These are phyloP conservation scores for Akanthomyces muscarius DNA, from an alignment of 2,329 filamentous ascomycete genomes.

Conservation along the genomic window DNA sequence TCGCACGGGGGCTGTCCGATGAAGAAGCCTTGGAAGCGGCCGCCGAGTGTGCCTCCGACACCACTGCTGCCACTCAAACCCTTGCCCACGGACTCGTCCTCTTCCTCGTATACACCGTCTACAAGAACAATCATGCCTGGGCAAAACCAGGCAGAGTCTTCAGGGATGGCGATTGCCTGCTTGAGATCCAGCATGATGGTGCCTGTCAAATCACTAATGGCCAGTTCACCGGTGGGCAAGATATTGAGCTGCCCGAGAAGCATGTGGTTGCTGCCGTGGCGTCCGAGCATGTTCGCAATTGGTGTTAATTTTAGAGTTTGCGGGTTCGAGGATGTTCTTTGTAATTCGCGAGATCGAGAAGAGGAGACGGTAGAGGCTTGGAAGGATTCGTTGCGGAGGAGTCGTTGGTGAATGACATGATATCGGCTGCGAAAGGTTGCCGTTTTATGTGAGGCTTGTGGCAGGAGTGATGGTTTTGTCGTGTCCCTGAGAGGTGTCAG, in stretches of 20 bases:
- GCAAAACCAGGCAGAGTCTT: conserved; percentile 85
- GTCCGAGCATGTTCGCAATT: conserved; percentile 70
- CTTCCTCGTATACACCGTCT: conserved; percentile 95
- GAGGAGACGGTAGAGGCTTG: conserved; percentile 73
- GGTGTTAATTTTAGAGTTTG: conserved; percentile 85
- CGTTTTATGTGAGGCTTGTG: conserved; percentile 76
- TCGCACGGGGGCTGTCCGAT: conserved; percentile 91
- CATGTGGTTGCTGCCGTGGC: conserved; percentile 79
- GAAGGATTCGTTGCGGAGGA: conserved; percentile 90
- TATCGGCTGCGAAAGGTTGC: conserved; percentile 84
- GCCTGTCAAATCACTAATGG: conserved; percentile 82
- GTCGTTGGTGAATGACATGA: conserved; percentile 84
- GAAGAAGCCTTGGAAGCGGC: conserved; percentile 84
- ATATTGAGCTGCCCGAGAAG: conserved; percentile 78
- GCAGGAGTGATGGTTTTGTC: conserved; percentile 66
- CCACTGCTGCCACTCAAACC: conserved; percentile 73
- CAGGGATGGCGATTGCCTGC: conserved; percentile 76
- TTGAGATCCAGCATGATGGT: conserved; percentile 80
- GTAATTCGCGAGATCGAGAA: conserved; percentile 49
- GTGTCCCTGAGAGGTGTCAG: conserved; percentile 45
- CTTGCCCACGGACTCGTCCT: conserved; percentile 66
- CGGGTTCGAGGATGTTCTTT: conserved; percentile 57
- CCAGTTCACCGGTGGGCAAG: conserved; percentile 75
- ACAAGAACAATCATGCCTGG: conserved; percentile 95
- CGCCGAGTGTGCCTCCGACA: conserved; percentile 86